Evolutionary conservation across 2,329 filamentous ascomycete genomes (phyloP).

Genomic region (Trichoderma polysporum): DNA sequence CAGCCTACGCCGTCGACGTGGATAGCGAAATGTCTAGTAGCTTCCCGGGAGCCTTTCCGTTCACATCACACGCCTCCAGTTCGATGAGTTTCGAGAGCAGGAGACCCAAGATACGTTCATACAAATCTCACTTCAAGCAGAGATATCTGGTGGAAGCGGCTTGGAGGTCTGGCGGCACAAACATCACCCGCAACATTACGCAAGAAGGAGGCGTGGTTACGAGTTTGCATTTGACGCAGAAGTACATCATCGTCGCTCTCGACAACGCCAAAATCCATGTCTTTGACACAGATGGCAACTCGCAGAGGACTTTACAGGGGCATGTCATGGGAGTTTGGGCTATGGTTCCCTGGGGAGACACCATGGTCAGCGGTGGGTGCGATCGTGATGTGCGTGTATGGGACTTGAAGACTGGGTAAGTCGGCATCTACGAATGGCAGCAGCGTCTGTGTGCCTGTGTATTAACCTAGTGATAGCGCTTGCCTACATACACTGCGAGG

Average conservation of each 20-base stretch:
- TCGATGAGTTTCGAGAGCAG: constrained; percentile 58
- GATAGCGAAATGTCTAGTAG: constrained; percentile 41
- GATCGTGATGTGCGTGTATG: constrained; percentile 96
- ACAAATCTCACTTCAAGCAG: constrained; percentile 97
- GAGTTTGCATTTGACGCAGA: constrained; percentile 86
- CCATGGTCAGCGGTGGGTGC: constrained; percentile 91
- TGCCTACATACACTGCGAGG: constrained; percentile 83
- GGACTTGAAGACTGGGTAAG: constrained; percentile 90
- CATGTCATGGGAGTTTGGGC: constrained; percentile 99
- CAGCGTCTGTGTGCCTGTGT: background rate
- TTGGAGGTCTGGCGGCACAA: constrained; percentile 88
- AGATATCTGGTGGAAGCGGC: constrained; percentile 95
- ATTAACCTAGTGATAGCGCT: constrained; percentile 48
- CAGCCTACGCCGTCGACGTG: constrained; percentile 30
- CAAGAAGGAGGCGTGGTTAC: constrained; percentile 97
- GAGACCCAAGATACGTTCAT: constrained; percentile 71
- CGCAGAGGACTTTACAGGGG: constrained; percentile 84
- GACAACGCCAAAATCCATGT: constrained; percentile 99
- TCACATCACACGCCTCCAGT: constrained; percentile 37
- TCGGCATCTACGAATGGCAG: background rate
- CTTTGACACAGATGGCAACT: constrained; percentile 86
- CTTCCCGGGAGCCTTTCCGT: constrained; percentile 46
- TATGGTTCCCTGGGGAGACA: constrained; percentile 97
- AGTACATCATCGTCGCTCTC: constrained; percentile 95
- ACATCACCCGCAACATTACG: constrained; percentile 82